A percentile compares a stretch with the other conserved stretches of the same genome.
Conservation (phyloP, 306 rosid species). For the Glycine tomentella region DNA sequence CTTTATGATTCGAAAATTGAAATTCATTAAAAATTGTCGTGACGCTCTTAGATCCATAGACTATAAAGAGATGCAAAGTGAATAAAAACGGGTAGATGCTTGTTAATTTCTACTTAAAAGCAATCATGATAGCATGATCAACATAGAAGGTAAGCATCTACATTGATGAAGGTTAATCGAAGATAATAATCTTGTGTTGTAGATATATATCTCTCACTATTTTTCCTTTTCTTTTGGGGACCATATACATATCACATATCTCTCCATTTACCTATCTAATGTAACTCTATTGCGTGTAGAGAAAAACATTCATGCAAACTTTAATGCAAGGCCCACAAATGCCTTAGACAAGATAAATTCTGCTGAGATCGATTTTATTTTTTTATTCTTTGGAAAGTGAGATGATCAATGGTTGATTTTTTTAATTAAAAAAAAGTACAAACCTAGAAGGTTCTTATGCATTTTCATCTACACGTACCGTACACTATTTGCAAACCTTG, state of each 20-base stretch:
- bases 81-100: neutral
- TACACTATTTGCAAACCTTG: conserved; percentile 9
- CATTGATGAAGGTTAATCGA: neutral
- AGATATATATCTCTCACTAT: neutral
- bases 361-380: neutral
- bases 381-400: neutral
- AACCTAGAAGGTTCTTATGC: conserved; percentile 2
- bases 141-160: neutral
- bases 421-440: neutral
- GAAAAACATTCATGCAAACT: conserved; percentile 2
- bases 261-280: neutral
- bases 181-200: conserved; percentile 7
- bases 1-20: conserved; percentile 1
- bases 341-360: neutral
- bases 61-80: neutral
- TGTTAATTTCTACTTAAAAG: neutral
- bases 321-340: conserved; percentile 6
- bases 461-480: neutral
- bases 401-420: neutral
- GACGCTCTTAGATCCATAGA: neutral
- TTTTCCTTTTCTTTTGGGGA: neutral
- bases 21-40: neutral
- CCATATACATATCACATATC: neutral
- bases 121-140: neutral
- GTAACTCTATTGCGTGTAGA: neutral